Percentiles rank a stretch among this genome's conserved stretches.
phyloP scores from a whole-genome alignment of 306 rosid genomes.

The Quercus robur region DNA sequence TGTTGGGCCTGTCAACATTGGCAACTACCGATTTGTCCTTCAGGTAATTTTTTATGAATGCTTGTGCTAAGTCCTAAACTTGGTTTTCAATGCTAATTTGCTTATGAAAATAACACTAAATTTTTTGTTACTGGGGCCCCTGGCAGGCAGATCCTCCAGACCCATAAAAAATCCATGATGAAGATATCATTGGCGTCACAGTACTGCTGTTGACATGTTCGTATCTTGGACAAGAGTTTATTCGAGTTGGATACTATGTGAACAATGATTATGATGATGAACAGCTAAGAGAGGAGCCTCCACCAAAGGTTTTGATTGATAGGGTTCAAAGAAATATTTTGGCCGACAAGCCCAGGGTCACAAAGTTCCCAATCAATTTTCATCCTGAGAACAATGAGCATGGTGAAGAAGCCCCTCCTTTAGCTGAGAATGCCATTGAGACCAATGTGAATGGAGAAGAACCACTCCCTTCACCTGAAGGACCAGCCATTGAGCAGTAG shows the following conservation, averaged over 20 bases:
- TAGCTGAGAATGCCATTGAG: conserved; percentile 38
- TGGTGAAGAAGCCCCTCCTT: conserved; percentile 46
- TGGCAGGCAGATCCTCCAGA: conserved; percentile 95
- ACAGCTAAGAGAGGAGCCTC: conserved; percentile 94
- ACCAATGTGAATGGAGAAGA: conserved; percentile 35
- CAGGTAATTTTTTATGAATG: conserved; percentile 45
- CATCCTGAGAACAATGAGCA: conserved; percentile 55
- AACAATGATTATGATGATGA: conserved; percentile 96
- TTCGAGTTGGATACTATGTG: conserved; percentile 90
- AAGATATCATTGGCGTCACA: conserved; percentile 89
- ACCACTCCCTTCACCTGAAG: conserved; percentile 27
- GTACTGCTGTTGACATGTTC: conserved; percentile 89
- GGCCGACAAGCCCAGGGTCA: conserved; percentile 93
- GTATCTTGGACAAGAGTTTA: conserved; percentile 82
- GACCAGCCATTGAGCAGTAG: background rate
- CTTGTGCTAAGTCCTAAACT: background rate
- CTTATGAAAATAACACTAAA: background rate
- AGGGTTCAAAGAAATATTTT: conserved; percentile 88
- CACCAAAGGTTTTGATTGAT: conserved; percentile 66
- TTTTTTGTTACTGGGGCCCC: background rate
- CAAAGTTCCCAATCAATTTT: conserved; percentile 80
- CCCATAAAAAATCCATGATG: conserved; percentile 89
- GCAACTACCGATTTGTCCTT: conserved; percentile 83
- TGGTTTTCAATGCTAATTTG: conserved; percentile 1
- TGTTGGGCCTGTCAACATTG: conserved; percentile 93